phyloP scores from a whole-genome alignment of 2,329 filamentous ascomycete genomes.

The Xylaria sp. region DNA sequence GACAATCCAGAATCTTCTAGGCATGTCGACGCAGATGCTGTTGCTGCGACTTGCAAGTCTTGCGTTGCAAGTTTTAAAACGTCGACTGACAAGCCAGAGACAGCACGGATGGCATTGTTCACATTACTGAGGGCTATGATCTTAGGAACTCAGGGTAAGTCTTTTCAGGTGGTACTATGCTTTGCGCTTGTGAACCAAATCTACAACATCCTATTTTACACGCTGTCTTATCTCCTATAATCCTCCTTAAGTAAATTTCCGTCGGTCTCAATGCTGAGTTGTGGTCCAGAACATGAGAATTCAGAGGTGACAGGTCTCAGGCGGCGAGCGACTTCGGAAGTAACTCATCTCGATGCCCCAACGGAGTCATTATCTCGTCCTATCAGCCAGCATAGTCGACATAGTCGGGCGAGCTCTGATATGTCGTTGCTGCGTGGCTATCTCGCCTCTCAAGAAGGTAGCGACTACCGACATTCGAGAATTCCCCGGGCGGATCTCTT shows the following conservation, averaged over 20 bases:
- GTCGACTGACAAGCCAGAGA: constrained; percentile 75
- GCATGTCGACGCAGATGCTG: constrained; percentile 74
- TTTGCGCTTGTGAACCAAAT: background rate
- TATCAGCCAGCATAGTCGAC: constrained; percentile 70
- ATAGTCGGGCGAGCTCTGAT: constrained; percentile 77
- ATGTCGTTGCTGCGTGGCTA: constrained; percentile 67
- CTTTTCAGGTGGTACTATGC: background rate
- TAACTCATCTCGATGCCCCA: constrained; percentile 66
- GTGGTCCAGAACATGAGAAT: constrained; percentile 47
- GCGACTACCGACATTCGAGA: constrained; percentile 57
- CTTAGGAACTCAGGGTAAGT: constrained; percentile 73
- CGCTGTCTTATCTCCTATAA: background rate
- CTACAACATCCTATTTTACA: background rate
- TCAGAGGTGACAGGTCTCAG: constrained; percentile 58
- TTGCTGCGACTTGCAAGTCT: constrained; percentile 72
- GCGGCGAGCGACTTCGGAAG: constrained; percentile 68
- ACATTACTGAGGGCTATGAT: constrained; percentile 79
- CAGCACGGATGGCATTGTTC: constrained; percentile 78
- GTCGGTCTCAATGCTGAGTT: constrained; percentile 20
- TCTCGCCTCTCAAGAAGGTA: constrained; percentile 58
- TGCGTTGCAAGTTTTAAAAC: constrained; percentile 79
- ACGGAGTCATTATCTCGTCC: constrained; percentile 63
- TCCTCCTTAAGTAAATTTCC: background rate
- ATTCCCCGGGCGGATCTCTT: constrained; percentile 61
- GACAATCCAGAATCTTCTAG: constrained; percentile 77